phyloP scores from a whole-genome alignment of 768 basidiomycete species.

The Pholiota molesta region DNA sequence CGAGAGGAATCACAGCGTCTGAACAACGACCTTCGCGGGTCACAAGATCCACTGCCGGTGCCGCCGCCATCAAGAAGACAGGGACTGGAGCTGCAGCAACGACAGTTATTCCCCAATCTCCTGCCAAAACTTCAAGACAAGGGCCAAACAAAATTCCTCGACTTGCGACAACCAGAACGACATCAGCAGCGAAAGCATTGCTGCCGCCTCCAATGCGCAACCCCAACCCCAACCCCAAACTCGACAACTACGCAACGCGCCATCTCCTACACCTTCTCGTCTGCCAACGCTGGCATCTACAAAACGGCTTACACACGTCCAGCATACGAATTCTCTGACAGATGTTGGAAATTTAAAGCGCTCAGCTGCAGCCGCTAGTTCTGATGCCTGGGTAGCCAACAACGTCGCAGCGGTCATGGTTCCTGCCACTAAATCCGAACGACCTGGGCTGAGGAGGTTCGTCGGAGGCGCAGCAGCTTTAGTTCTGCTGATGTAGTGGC shows the following conservation, averaged over 20 bases:
- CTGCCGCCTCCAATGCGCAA: conserved; percentile 37
- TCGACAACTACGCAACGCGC: conserved; percentile 37
- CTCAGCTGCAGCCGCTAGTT: conserved; percentile 32
- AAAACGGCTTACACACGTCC: conserved; percentile 52
- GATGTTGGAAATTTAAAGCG: conserved; percentile 52
- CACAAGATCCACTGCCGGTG: conserved; percentile 68
- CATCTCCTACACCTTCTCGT: conserved; percentile 75
- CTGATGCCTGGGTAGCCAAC: conserved; percentile 79
- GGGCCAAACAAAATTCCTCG: conserved; percentile 72
- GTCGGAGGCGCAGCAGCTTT: conserved; percentile 84
- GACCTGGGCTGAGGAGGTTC: conserved; percentile 76
- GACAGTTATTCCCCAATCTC: conserved; percentile 38
- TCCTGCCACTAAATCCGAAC: conserved; percentile 69
- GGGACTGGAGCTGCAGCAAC: conserved; percentile 31
- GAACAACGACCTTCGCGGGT: conserved; percentile 77
- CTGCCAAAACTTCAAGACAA: conserved; percentile 47
- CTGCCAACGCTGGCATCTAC: conserved; percentile 70
- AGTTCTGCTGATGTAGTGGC: conserved; percentile 86
- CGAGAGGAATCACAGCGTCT: conserved; percentile 57
- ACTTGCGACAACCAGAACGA: conserved; percentile 54
- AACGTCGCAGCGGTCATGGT: conserved; percentile 71
- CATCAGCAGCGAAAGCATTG: conserved; percentile 50
- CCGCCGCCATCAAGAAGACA: conserved; percentile 56
- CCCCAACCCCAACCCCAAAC: conserved; percentile 31
- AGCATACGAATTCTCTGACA: conserved; percentile 41